A percentile compares a stretch with the other conserved stretches of the same genome.
Evolutionary conservation across 179 eudicot genomes (phyloP).

Genomic region (Pouteria campechiana): DNA sequence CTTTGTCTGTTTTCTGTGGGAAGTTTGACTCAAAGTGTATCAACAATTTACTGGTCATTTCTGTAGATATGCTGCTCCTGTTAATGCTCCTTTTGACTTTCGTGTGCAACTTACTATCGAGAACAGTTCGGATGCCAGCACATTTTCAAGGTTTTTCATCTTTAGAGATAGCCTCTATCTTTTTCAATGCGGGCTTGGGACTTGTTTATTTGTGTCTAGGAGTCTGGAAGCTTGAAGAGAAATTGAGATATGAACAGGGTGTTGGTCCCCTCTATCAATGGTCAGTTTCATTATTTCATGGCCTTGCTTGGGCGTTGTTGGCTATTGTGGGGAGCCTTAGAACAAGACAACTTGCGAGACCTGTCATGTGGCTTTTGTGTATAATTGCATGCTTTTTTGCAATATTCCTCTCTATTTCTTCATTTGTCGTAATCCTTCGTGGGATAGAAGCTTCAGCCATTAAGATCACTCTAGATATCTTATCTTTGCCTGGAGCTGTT

Average conservation of each 20-base stretch:
- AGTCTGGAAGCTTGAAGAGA: conserved; percentile 34
- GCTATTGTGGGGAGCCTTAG: conserved; percentile 39
- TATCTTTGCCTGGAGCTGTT: conserved; percentile 28
- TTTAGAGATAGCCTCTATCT: conserved; percentile 29
- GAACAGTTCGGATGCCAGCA: not conserved
- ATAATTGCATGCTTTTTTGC: conserved; percentile 33
- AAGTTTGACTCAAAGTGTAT: too few relatives aligned
- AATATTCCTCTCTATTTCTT: conserved; percentile 30
- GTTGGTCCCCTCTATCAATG: conserved; percentile 47
- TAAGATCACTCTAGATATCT: conserved; percentile 26
- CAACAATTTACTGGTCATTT: too few relatives aligned
- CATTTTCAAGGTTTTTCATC: conserved; percentile 9
- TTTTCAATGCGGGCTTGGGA: conserved; percentile 48
- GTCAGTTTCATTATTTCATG: conserved; percentile 34
- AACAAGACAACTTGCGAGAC: conserved; percentile 17
- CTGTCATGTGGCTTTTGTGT: conserved; percentile 26
- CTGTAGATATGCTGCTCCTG: too few relatives aligned
- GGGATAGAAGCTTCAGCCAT: conserved; percentile 14
- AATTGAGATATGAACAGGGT: conserved; percentile 19
- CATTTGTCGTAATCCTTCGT: too few relatives aligned
- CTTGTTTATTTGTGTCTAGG: conserved; percentile 39
- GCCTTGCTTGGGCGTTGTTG: conserved; percentile 44
- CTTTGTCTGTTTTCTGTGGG: too few relatives aligned
- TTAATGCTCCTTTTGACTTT: too few relatives aligned
- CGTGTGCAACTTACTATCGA: too few relatives aligned